Evolutionary conservation across 768 basidiomycete species (phyloP).

Genomic region (Lactarius pseudohatsudake): DNA sequence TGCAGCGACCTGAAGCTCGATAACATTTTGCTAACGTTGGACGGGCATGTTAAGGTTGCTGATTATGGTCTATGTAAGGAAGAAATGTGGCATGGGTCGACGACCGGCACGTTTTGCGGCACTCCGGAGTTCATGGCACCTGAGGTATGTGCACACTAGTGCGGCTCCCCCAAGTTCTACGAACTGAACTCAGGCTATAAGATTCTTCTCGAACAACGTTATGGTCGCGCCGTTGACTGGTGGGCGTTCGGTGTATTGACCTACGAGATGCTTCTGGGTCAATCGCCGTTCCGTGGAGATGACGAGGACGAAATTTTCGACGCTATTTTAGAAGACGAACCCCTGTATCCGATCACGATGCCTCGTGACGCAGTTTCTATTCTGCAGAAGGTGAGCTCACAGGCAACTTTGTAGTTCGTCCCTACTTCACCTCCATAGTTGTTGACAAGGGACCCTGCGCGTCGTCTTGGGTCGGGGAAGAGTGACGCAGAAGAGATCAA

Average conservation of each 20-base stretch:
- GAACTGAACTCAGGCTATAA: slow-evolving; percentile 36
- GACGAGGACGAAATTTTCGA: slow-evolving; percentile 99
- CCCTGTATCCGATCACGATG: slow-evolving; percentile 98
- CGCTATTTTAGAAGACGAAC: slow-evolving; percentile 97
- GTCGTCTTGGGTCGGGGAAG: slow-evolving; percentile 88
- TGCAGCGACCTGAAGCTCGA: slow-evolving; percentile 95
- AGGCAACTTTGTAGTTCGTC: neutral
- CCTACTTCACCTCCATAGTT: slow-evolving; percentile 50
- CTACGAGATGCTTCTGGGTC: slow-evolving; percentile 98
- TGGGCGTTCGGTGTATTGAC: slow-evolving; percentile 99
- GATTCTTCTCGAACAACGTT: slow-evolving; percentile 99
- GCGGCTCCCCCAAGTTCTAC: neutral
- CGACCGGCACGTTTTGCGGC: slow-evolving; percentile 98
- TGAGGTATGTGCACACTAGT: slow-evolving; percentile 60
- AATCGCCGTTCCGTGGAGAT: slow-evolving; percentile 98
- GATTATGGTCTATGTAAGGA: slow-evolving; percentile 99
- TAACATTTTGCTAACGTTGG: slow-evolving; percentile 93
- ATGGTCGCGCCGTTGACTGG: slow-evolving; percentile 99
- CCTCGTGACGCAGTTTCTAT: slow-evolving; percentile 95
- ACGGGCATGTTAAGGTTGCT: slow-evolving; percentile 98
- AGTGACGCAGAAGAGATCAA: slow-evolving; percentile 97
- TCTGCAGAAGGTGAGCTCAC: slow-evolving; percentile 73
- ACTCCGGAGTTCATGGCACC: slow-evolving; percentile 99
- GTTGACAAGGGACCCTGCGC: slow-evolving; percentile 85
- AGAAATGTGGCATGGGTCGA: slow-evolving; percentile 96